Percentiles rank a stretch among this genome's conserved stretches.
Conservation (phyloP, 768 basidiomycete species). For the Russula dissimulans region DNA sequence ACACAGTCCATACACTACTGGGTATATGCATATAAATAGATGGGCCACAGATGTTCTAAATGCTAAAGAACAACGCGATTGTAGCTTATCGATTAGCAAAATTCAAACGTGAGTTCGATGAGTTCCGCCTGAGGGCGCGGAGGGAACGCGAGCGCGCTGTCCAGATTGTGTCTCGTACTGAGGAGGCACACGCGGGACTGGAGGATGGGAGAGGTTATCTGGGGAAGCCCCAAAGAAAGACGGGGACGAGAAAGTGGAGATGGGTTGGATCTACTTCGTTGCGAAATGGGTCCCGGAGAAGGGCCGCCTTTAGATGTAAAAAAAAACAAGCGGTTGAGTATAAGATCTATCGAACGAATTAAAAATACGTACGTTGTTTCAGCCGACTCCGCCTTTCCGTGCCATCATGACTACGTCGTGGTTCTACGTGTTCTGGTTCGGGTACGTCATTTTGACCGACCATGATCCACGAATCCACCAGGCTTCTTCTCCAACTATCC, state of each 20-base stretch:
- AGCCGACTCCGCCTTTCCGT: neutral
- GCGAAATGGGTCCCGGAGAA: neutral
- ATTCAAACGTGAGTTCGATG: neutral
- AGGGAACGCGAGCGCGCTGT: neutral
- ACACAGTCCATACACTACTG: neutral
- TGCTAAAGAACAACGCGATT: neutral
- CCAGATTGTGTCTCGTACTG: neutral
- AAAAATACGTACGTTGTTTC: neutral
- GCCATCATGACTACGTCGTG: neutral
- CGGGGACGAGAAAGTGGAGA: slow-evolving; percentile 5
- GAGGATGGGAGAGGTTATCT: neutral
- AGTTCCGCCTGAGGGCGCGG: neutral
- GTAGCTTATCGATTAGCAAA: neutral
- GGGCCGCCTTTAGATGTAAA: neutral
- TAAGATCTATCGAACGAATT: neutral
- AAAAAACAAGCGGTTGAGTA: neutral
- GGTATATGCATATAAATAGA: neutral
- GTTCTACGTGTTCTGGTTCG: neutral
- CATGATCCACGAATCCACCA: slow-evolving; percentile 16
- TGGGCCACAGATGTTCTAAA: neutral
- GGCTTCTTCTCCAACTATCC: slow-evolving; percentile 3
- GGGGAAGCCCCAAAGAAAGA: neutral
- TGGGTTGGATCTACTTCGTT: slow-evolving; percentile 13
- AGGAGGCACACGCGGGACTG: slow-evolving; percentile 15
- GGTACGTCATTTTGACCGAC: slow-evolving; percentile 1